Conservation (phyloP, 257 asterid genomes). For the Capsicum pubescens region DNA sequence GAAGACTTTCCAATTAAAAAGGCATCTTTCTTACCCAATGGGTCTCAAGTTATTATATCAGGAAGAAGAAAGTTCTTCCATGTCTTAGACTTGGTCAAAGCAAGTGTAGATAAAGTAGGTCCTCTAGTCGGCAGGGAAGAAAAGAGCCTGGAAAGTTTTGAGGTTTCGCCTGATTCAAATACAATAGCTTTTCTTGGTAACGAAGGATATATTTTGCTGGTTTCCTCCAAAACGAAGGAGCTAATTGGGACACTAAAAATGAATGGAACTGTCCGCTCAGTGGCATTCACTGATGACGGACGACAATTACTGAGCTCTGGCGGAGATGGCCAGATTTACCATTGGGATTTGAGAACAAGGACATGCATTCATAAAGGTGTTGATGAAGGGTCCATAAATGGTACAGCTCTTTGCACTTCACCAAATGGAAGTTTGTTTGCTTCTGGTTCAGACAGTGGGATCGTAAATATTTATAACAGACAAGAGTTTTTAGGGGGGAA, state of each 20-base stretch:
- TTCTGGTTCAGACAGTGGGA: slow-evolving; percentile 92
- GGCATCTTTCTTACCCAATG: slow-evolving; percentile 90
- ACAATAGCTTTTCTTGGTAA: slow-evolving; percentile 89
- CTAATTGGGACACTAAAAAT: slow-evolving; percentile 85
- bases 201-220: slow-evolving; percentile 82
- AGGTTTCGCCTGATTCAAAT: slow-evolving; percentile 88
- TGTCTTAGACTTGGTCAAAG: slow-evolving; percentile 76
- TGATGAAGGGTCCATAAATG: slow-evolving; percentile 90
- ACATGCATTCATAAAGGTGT: slow-evolving; percentile 79
- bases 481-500: slow-evolving; percentile 79
- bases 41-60: slow-evolving; percentile 75
- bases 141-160: slow-evolving; percentile 89
- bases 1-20: slow-evolving; percentile 82
- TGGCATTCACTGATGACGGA: slow-evolving; percentile 80
- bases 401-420: slow-evolving; percentile 72
- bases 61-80: slow-evolving; percentile 93
- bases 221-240: slow-evolving; percentile 81
- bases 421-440: slow-evolving; percentile 78
- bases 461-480: slow-evolving; percentile 72
- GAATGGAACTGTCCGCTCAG: slow-evolving; percentile 85
- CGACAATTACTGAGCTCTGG: slow-evolving; percentile 71
- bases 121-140: slow-evolving; percentile 94
- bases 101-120: slow-evolving; percentile 70
- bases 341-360: slow-evolving; percentile 86
- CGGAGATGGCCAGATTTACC: slow-evolving; percentile 88